Percentiles rank a stretch among this genome's conserved stretches.
These are phyloP conservation scores for Chlamydomonas incerta DNA, from an alignment of 139 green algal genomes.

Conservation along the genomic window DNA sequence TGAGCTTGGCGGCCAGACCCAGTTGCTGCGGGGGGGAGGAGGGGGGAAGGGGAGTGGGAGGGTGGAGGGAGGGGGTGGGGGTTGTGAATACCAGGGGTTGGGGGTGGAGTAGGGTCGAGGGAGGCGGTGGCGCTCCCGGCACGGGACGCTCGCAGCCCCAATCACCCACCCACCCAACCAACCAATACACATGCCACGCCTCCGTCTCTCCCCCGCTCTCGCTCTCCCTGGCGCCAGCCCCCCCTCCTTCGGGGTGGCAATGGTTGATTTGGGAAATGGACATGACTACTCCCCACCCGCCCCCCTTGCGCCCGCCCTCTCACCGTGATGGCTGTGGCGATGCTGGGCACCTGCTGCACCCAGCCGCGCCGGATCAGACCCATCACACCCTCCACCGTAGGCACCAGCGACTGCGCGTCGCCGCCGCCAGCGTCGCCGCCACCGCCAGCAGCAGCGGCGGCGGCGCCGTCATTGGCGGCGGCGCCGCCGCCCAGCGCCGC, in stretches of 20 bases:
- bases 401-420: not conserved
- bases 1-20: not conserved
- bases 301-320: not conserved
- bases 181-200: no score
- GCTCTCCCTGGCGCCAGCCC: no score
- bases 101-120: not conserved
- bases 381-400: not conserved
- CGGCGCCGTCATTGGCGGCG: not conserved
- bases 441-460: no score
- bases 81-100: not conserved
- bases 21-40: not conserved
- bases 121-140: no score
- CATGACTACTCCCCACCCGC: no score
- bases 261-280: no score
- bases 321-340: slow-evolving; percentile 4
- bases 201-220: no score
- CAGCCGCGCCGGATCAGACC: slow-evolving; percentile 8
- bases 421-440: no score
- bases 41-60: not conserved
- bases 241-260: no score
- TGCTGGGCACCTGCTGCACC: not conserved
- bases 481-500: not conserved
- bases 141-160: no score
- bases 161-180: no score
- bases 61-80: not conserved